Evolutionary conservation across 2,329 filamentous ascomycete species (phyloP).

Genomic region (Stemphylium lycopersici): DNA sequence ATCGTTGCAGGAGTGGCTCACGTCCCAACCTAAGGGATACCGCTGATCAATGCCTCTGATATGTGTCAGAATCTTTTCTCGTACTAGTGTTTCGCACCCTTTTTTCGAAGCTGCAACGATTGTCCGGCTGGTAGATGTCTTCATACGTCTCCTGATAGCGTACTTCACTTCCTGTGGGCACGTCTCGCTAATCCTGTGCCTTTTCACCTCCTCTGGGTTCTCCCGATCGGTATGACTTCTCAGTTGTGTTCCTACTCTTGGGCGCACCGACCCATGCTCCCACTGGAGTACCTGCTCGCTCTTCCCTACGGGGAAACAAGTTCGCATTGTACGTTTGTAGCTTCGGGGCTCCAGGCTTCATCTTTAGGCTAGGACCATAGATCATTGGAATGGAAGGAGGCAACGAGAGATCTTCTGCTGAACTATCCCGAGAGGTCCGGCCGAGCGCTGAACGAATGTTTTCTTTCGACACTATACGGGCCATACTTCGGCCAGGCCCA

Average conservation of each 20-base stretch:
- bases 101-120: conserved; percentile 1
- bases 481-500: conserved; percentile 12
- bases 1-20: too few relatives aligned
- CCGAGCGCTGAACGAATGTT: conserved; percentile 40
- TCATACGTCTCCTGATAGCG: not conserved
- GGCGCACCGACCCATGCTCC: conserved; percentile 12
- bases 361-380: not conserved
- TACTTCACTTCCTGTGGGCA: not conserved
- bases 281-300: conserved; percentile 21
- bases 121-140: not conserved
- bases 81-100: not conserved
- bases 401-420: conserved; percentile 20
- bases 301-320: conserved; percentile 35
- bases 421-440: conserved; percentile 24
- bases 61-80: not conserved
- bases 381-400: conserved; percentile 4
- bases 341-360: not conserved
- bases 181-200: not conserved
- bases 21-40: not conserved
- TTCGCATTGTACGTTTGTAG: conserved; percentile 38
- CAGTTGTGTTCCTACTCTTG: not conserved
- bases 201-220: not conserved
- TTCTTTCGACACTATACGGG: conserved; percentile 41
- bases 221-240: not conserved
- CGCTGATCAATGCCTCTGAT: not conserved